Conservation (phyloP, 1,284 basidiomycete species). For the Wallemia ichthyophaga region DNA sequence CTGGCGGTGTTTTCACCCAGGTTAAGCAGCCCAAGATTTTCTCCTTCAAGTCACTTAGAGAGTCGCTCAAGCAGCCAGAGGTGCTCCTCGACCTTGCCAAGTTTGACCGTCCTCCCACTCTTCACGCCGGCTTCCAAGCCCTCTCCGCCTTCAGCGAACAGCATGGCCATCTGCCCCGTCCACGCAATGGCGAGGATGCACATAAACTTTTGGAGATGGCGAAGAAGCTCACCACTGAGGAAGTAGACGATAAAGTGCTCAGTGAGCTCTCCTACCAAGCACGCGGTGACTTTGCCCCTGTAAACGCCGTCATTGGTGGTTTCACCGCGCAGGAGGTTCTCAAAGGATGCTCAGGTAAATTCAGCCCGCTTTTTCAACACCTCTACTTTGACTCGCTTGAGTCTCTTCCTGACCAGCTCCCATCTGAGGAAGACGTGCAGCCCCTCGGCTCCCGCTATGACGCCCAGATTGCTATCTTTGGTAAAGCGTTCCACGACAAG, state of each 20-base stretch:
- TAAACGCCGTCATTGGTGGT: constrained; percentile 81
- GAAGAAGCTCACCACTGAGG: constrained; percentile 31
- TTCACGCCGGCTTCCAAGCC: constrained; percentile 88
- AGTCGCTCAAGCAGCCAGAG: constrained; percentile 56
- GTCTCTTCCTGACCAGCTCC: constrained; percentile 44
- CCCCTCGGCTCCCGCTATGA: constrained; percentile 68
- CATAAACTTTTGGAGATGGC: constrained; percentile 36
- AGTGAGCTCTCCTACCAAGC: constrained; percentile 77
- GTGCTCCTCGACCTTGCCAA: constrained; percentile 92
- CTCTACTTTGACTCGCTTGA: constrained; percentile 96
- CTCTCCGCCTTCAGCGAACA: constrained; percentile 48
- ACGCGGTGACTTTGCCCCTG: constrained; percentile 63
- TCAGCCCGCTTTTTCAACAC: constrained; percentile 84
- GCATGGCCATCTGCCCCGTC: constrained; percentile 40
- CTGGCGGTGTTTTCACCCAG: constrained; percentile 87
- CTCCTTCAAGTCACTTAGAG: constrained; percentile 75
- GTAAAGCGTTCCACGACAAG: constrained; percentile 71
- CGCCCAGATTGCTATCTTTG: constrained; percentile 84
- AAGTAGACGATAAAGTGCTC: constrained; percentile 44
- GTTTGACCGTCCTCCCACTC: constrained; percentile 65
- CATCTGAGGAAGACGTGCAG: constrained; percentile 58
- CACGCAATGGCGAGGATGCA: constrained; percentile 61
- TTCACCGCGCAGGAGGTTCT: constrained; percentile 95
- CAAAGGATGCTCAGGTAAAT: constrained; percentile 93
- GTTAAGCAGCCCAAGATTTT: constrained; percentile 97